Evolutionary conservation across 2,329 filamentous ascomycete genomes (phyloP).

Genomic region (Paecilomyces formosus): DNA sequence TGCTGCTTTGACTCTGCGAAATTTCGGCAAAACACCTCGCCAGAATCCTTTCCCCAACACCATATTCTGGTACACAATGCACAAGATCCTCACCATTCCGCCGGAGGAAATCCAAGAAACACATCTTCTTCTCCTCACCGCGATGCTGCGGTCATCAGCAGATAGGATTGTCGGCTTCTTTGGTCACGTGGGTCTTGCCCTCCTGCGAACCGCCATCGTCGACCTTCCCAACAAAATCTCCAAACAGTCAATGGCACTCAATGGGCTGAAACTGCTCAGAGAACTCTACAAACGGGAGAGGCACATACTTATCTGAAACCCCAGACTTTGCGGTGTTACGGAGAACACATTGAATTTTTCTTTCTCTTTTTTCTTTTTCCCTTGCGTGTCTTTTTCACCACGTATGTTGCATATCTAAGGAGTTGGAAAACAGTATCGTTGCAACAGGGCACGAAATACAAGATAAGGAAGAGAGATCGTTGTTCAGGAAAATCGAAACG

Average conservation of each 20-base stretch:
- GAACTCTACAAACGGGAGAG: constrained; percentile 30
- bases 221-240: constrained; percentile 53
- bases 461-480: not conserved
- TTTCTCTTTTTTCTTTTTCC: not conserved
- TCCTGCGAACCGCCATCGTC: constrained; percentile 63
- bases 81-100: constrained; percentile 69
- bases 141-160: constrained; percentile 66
- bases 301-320: constrained; percentile 26
- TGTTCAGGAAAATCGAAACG: not conserved
- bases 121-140: constrained; percentile 62
- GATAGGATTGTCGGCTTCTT: constrained; percentile 74
- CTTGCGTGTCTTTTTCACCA: not conserved
- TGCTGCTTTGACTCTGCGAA: constrained; percentile 71
- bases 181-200: constrained; percentile 65
- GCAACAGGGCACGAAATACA: not conserved
- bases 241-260: constrained; percentile 29
- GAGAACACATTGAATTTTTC: not conserved
- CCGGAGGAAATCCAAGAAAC: constrained; percentile 61
- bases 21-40: constrained; percentile 64
- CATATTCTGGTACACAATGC: constrained; percentile 75
- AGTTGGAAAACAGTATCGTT: not conserved
- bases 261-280: constrained; percentile 29
- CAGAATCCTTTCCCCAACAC: constrained; percentile 68
- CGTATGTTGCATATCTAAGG: not conserved
- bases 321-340: not conserved